Evolutionary conservation across 1,139 yeast species (phyloP).

Genomic region (Pichia sp.): DNA sequence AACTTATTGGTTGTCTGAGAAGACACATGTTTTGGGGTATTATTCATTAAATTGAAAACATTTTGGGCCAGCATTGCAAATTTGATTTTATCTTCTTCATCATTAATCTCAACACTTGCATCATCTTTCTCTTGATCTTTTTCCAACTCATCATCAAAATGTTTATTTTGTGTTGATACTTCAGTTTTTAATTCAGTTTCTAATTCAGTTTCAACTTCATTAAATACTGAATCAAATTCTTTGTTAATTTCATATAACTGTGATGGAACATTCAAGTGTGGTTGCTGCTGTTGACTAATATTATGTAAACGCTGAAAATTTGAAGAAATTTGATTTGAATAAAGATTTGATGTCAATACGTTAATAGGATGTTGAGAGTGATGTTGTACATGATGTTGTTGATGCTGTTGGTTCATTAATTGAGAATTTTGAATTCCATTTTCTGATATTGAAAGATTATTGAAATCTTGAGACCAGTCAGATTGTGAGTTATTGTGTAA

Average conservation of each 20-base stretch:
- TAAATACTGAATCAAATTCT: conserved; percentile 21
- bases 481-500: background rate
- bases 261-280: background rate
- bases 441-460: background rate
- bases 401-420: background rate
- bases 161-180: background rate
- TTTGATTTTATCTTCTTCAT: conserved; percentile 24
- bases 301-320: background rate
- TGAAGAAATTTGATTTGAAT: background rate
- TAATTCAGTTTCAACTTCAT: conserved; percentile 20
- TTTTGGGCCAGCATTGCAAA: conserved; percentile 30
- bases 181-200: conserved; percentile 17
- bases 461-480: conserved; percentile 5
- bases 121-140: conserved; percentile 7
- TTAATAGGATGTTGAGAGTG: conserved; percentile 2
- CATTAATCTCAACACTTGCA: background rate
- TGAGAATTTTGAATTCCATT: background rate
- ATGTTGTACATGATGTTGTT: background rate
- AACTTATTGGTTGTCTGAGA: conserved; percentile 24
- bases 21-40: conserved; percentile 24
- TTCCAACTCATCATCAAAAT: background rate
- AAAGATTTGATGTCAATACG: background rate
- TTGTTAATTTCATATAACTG: conserved; percentile 4
- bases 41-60: conserved; percentile 29
- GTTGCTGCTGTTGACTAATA: conserved; percentile 2